A percentile compares a stretch with the other conserved stretches of the same genome.
These are phyloP conservation scores for Rhododendron kiyosumense DNA, from an alignment of 148 eudicot genomes.

Conservation along the genomic window DNA sequence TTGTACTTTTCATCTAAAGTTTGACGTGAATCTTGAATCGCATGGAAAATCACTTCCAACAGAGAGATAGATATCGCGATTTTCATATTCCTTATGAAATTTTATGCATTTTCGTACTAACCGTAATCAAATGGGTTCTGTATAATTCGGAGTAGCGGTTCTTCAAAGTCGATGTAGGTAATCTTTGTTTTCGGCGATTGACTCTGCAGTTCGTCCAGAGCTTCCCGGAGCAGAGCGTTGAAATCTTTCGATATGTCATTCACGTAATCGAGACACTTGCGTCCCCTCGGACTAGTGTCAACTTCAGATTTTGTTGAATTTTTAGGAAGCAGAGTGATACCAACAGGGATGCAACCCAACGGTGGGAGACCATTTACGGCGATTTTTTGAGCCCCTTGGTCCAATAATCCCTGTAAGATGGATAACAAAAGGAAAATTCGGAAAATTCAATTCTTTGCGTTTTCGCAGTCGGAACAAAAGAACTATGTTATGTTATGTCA, in stretches of 20 bases:
- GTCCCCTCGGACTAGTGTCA: not conserved
- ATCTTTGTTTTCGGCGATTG: not conserved
- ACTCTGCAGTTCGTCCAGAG: not conserved
- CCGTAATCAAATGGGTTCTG: not conserved
- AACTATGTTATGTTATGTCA: too few relatives aligned
- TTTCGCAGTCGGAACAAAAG: not conserved
- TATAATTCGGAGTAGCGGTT: not conserved
- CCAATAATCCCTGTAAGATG: not conserved
- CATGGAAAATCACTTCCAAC: not conserved
- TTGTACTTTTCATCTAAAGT: too few relatives aligned
- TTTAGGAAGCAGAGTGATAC: conserved; percentile 1
- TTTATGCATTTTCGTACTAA: not conserved
- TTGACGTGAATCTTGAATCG: too few relatives aligned
- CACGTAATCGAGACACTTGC: not conserved
- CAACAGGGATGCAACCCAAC: conserved; percentile 7
- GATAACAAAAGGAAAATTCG: not conserved
- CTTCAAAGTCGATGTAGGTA: conserved; percentile 10
- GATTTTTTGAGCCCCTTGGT: conserved; percentile 1
- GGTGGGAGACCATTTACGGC: conserved; percentile 15
- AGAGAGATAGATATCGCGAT: not conserved
- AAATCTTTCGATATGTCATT: not conserved
- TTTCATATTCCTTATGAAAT: not conserved
- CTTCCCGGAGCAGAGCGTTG: not conserved
- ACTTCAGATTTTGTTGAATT: not conserved
- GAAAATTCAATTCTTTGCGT: too few relatives aligned